Base-by-base conservation (phyloP, 169 alveolate species). In the Theileria orientalis region DNA sequence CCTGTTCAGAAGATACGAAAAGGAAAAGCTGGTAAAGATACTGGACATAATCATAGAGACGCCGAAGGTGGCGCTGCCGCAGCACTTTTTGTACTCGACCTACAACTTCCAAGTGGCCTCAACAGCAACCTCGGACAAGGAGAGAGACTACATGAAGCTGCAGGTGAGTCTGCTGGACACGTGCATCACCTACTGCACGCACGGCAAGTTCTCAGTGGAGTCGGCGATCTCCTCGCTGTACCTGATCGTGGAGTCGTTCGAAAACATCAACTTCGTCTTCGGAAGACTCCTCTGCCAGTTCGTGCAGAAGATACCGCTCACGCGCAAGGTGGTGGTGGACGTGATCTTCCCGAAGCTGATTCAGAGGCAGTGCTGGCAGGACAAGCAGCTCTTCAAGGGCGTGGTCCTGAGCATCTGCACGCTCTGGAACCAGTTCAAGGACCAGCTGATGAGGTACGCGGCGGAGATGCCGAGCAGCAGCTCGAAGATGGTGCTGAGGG, bases 261-360 rank as follows among this genome's bases (percentile, higher is more conserved):
- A 69, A 32, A 57, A 60, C 27, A 72, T 80, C n/a, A 69, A 80
- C 13, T 80, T 73, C 35, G 78, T 80, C 25, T 80, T 80, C 40
- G 88, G 88, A 8, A 42, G 88, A 23, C 64, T 80, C 29, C 44
- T 80, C 9, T 80, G 88, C 49, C 88, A 80, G 47, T 63, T 80
- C 14, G 88, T 80, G 16, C 88, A 80, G 69, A 71, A 64, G 29
- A 77, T 80, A 0, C 76, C 88, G 2, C 69, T 56, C 14, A 66
- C 83, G 5, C 51, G 88, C 52, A 67, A 76, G 35, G 84, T 64
- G 25, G 57, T 73, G 14, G 88, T 80, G 23, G 76, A 80, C 40
- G 35, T 61, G 49, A 67, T 80, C 0, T 33, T 80, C 21, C 88
- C 88, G 1, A 52, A 73, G 59, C 73, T 80, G 63, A 37, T 80